phyloP scores from a whole-genome alignment of 805 yeast genomes.

The Cyberlindnera americana region DNA sequence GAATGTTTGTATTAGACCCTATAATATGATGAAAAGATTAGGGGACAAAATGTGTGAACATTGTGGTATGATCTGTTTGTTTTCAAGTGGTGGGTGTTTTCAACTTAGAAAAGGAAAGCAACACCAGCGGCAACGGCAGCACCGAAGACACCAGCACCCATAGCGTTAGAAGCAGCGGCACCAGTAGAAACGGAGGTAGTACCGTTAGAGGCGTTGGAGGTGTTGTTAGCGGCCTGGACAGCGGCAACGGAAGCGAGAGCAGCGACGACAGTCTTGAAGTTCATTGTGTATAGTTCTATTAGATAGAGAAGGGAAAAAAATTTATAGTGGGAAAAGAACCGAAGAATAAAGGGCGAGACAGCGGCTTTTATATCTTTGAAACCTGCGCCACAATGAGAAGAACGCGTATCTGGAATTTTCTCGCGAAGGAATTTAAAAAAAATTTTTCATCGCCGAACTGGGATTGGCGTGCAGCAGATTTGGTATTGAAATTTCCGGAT shows the following conservation, averaged over 20 bases:
- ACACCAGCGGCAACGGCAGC: slow-evolving; percentile 86
- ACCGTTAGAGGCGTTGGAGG: slow-evolving; percentile 31
- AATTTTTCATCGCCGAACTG: slow-evolving; percentile 4
- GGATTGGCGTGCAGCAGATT: slow-evolving; percentile 13
- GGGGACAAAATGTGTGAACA: slow-evolving; percentile 5
- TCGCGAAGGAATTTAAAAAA: slow-evolving; percentile 4
- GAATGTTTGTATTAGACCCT: slow-evolving; percentile 15
- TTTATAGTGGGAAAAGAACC: not conserved
- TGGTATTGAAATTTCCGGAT: slow-evolving; percentile 7
- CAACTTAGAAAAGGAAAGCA: slow-evolving; percentile 42
- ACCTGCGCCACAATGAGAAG: slow-evolving; percentile 10
- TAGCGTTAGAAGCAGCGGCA: slow-evolving; percentile 50
- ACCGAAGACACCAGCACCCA: slow-evolving; percentile 74
- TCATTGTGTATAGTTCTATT: slow-evolving; percentile 43
- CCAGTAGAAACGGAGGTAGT: slow-evolving; percentile 43
- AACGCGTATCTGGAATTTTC: slow-evolving; percentile 17
- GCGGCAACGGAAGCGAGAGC: slow-evolving; percentile 69
- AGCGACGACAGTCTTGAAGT: slow-evolving; percentile 65
- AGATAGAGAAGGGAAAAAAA: slow-evolving; percentile 5
- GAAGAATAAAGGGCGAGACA: slow-evolving; percentile 1
- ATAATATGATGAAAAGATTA: slow-evolving; percentile 7
- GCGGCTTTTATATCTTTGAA: slow-evolving; percentile 13
- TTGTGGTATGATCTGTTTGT: slow-evolving; percentile 13
- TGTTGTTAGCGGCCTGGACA: slow-evolving; percentile 59
- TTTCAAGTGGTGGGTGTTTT: slow-evolving; percentile 14